Base-by-base conservation (phyloP, 1,139 yeast species). In the Diutina scorzettiae region DNA sequence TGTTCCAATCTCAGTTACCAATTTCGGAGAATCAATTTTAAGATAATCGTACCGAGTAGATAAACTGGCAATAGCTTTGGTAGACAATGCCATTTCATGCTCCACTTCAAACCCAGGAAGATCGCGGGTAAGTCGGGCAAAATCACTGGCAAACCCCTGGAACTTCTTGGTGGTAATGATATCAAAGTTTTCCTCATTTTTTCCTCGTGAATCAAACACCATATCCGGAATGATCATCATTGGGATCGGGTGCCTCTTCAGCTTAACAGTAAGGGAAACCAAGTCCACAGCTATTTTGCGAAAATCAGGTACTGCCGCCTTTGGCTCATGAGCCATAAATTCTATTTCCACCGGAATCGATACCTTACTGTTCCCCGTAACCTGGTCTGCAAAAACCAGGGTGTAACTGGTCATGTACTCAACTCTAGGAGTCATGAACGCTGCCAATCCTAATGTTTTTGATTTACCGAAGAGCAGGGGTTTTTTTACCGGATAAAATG, bases 181-280 rank as follows among this genome's bases (percentile, higher is more conserved):
- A 43, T 64, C 68, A 41, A 65, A 61, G 45, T 54, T 56, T 43
- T 66, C 71, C 8, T 53, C 44, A 4, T 52, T 53, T 42, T 56
- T 55, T n/a, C 57, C 50, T 37, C 55, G 56, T 47, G 64, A 62
- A 30, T 62, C 60, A 48, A 63, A 65, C 32, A 58, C 45, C 66
- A 63, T 60, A 40, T 63, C 69, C 12, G 60, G 59, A 39, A 62
- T 60, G 37, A 66, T 51, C 2, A 60, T 66, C 6, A 64, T 51
- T 1, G 71, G 71, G 21, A 66, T 63, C 0, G 69, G 66, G 19
- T 59, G 46, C 21, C 51, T 54, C 33, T 52, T 61, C 4, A 70
- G 59, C 46, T 61, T 59, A 16, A 63, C 49, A 0, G 68, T 63
- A 36, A 62, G 49, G 2, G 59, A 54, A 5, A 59, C 53, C 14